Conservation (phyloP, 139 green algal species). For the Pleodorina starrii region DNA sequence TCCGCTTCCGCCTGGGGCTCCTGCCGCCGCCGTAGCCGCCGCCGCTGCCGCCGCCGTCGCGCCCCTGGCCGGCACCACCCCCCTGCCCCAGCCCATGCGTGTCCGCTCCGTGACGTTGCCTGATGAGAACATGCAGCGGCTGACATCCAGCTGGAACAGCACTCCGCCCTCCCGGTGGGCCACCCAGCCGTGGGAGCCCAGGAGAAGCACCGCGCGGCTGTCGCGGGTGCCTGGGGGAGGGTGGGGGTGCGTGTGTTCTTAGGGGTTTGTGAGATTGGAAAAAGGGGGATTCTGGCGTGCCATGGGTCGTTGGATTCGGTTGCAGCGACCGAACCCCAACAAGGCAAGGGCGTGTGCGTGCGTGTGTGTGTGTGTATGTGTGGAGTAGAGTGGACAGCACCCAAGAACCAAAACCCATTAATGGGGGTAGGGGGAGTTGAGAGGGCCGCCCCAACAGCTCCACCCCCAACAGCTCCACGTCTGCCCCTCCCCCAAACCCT, state of each 20-base stretch:
- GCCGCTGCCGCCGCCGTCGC: neutral
- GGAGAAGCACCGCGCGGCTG: slow-evolving; percentile 65
- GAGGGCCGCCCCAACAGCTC: neutral
- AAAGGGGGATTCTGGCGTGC: too few species aligned
- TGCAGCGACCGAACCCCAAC: too few species aligned
- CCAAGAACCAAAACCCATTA: too few species aligned
- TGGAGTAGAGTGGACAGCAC: neutral
- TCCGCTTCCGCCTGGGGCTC: neutral
- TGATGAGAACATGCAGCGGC: slow-evolving; percentile 83
- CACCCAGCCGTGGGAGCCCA: slow-evolving; percentile 76
- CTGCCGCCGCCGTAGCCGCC: neutral
- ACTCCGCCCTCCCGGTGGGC: slow-evolving; percentile 78
- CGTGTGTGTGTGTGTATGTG: neutral
- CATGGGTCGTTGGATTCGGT: too few species aligned
- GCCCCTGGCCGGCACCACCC: neutral
- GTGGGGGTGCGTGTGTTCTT: neutral
- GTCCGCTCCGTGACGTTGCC: slow-evolving; percentile 84
- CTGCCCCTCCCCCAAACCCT: neutral
- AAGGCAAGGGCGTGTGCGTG: neutral
- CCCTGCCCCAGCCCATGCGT: slow-evolving; percentile 68
- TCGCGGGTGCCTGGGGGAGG: slow-evolving; percentile 63
- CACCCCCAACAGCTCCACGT: neutral
- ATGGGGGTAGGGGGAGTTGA: neutral
- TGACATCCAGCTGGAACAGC: slow-evolving; percentile 76
- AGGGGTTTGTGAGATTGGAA: too few species aligned